Conservation (phyloP, 345 rosid species). For the Lumnitzera littorea region DNA sequence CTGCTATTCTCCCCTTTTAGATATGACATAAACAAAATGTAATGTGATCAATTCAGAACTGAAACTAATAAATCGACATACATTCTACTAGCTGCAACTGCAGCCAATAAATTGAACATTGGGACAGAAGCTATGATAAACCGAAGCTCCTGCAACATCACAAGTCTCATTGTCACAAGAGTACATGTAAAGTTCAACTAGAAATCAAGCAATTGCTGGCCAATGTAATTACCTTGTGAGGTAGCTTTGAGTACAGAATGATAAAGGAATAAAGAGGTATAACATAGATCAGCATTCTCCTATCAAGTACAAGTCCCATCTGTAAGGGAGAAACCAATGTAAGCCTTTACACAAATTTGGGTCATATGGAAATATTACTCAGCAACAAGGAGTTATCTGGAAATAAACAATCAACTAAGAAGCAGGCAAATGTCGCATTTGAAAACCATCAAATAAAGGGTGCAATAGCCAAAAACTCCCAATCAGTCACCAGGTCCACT, state of each 20-base stretch:
- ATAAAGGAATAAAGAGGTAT: constrained; percentile 68
- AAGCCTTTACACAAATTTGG: neutral
- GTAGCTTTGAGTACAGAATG: constrained; percentile 89
- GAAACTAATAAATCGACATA: constrained; percentile 18
- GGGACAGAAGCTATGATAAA: constrained; percentile 92
- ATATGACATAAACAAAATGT: neutral
- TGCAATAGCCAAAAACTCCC: neutral
- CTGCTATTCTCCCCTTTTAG: neutral
- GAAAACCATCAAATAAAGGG: neutral
- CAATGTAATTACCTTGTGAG: constrained; percentile 64
- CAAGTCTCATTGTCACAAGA: constrained; percentile 7
- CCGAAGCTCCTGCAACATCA: constrained; percentile 77
- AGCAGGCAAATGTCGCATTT: no score
- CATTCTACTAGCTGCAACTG: constrained; percentile 89
- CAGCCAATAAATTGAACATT: constrained; percentile 87
- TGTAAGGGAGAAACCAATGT: constrained; percentile 25
- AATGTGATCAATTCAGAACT: neutral
- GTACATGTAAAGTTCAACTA: constrained; percentile 13
- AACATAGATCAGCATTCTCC: constrained; percentile 54
- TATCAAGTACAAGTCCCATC: constrained; percentile 74
- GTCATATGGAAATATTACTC: neutral
- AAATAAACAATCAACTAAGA: neutral
- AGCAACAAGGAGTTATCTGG: neutral
- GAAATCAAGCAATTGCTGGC: neutral
- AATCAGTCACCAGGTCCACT: constrained; percentile 15